These are phyloP conservation scores for Trametes maxima DNA, from an alignment of 768 basidiomycete genomes.

Conservation along the genomic window DNA sequence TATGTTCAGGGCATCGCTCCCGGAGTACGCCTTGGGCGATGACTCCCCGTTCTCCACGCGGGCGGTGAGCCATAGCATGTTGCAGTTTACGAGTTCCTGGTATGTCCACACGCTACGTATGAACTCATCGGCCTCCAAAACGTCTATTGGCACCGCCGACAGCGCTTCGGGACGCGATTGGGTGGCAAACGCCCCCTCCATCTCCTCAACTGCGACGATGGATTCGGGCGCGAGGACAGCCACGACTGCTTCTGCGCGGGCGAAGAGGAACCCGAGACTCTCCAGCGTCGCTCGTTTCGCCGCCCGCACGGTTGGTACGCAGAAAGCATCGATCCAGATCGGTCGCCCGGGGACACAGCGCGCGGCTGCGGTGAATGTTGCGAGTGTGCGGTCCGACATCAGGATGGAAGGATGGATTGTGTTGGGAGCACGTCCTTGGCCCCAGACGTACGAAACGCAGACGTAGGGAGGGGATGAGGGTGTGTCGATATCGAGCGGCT, in stretches of 20 bases:
- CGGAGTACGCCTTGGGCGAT: neutral
- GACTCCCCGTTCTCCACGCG: neutral
- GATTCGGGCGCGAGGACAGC: slow-evolving; percentile 19
- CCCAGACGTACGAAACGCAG: slow-evolving; percentile 31
- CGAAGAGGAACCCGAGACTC: slow-evolving; percentile 25
- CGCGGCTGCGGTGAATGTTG: slow-evolving; percentile 14
- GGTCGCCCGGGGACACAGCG: slow-evolving; percentile 9
- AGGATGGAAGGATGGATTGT: slow-evolving; percentile 16
- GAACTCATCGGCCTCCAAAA: slow-evolving; percentile 25
- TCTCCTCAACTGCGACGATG: slow-evolving; percentile 19
- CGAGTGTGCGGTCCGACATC: slow-evolving; percentile 26
- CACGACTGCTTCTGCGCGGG: slow-evolving; percentile 19
- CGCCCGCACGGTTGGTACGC: slow-evolving; percentile 21
- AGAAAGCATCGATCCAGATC: slow-evolving; percentile 25
- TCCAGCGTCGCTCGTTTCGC: slow-evolving; percentile 22
- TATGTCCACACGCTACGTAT: slow-evolving; percentile 28
- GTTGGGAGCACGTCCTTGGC: slow-evolving; percentile 9
- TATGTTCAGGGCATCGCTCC: slow-evolving; percentile 7
- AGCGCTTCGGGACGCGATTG: neutral
- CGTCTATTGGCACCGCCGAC: slow-evolving; percentile 11
- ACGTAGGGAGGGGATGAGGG: slow-evolving; percentile 10
- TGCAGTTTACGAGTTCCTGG: slow-evolving; percentile 26
- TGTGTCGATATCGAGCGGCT: slow-evolving; percentile 17
- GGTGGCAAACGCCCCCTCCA: slow-evolving; percentile 8
- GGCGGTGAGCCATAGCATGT: slow-evolving; percentile 12